Conservation (phyloP, 1,284 basidiomycete genomes). For the Chalciporus sp. region DNA sequence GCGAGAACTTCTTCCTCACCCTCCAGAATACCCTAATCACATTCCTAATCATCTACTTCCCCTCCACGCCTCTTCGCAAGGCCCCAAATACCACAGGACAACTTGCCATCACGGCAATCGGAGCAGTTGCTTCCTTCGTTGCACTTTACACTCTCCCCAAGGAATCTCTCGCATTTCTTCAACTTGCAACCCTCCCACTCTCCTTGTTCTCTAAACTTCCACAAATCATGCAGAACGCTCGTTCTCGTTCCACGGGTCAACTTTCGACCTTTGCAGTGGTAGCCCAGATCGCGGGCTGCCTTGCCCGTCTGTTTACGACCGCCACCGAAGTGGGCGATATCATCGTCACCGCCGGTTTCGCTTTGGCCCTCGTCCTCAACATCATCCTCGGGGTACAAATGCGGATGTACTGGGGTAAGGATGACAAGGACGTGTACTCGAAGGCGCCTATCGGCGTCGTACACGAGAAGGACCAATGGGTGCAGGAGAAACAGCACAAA, state of each 20-base stretch:
- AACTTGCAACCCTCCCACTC: slow-evolving; percentile 81
- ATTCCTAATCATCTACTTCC: slow-evolving; percentile 75
- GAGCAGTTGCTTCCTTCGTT: slow-evolving; percentile 43
- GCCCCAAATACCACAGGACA: slow-evolving; percentile 30
- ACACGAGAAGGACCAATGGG: slow-evolving; percentile 34
- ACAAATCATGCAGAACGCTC: slow-evolving; percentile 81
- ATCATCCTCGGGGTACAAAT: slow-evolving; percentile 79
- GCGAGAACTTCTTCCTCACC: slow-evolving; percentile 89
- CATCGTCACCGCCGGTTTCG: slow-evolving; percentile 80
- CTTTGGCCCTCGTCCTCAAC: slow-evolving; percentile 79
- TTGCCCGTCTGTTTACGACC: slow-evolving; percentile 90
- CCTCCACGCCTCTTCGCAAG: slow-evolving; percentile 34
- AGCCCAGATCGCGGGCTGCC: slow-evolving; percentile 80
- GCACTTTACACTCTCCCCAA: slow-evolving; percentile 55
- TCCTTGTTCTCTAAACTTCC: slow-evolving; percentile 86
- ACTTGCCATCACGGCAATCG: slow-evolving; percentile 43
- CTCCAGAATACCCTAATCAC: slow-evolving; percentile 84
- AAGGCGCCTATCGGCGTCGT: slow-evolving; percentile 22
- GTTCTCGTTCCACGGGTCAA: slow-evolving; percentile 80
- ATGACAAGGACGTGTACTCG: slow-evolving; percentile 40
- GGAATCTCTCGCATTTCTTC: slow-evolving; percentile 61
- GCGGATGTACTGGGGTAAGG: slow-evolving; percentile 79
- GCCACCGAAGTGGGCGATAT: slow-evolving; percentile 82
- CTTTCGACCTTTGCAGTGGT: slow-evolving; percentile 88
- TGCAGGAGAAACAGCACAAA: slow-evolving; percentile 32